These are phyloP conservation scores for Mesotaenium endlicherianum DNA, from an alignment of 139 green algal species.

Conservation along the genomic window DNA sequence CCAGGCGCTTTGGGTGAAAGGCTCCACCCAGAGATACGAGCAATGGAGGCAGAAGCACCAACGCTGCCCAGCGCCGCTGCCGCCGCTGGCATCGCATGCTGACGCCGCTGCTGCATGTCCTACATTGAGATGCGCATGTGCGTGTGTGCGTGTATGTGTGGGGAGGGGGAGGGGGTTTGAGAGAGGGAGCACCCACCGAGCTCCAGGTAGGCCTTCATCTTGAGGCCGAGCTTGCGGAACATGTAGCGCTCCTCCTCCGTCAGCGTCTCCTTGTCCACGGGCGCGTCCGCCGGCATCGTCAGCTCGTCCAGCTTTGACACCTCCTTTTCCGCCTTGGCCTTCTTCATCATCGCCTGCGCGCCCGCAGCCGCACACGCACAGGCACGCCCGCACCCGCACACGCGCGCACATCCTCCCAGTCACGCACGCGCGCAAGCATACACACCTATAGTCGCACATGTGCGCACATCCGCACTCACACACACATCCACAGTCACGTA, in stretches of 20 bases:
- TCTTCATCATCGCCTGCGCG: constrained; percentile 20
- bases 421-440: background rate
- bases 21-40: no score
- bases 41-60: no score
- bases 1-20: no score
- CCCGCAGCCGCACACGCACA: background rate
- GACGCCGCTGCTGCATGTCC: no score
- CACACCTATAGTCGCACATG: background rate
- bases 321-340: constrained; percentile 26
- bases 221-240: constrained; percentile 34
- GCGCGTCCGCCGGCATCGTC: background rate
- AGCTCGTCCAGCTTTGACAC: constrained; percentile 29
- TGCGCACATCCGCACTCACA: background rate
- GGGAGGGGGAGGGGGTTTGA: no score
- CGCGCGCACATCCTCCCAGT: background rate
- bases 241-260: constrained; percentile 49
- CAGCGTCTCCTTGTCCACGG: constrained; percentile 37
- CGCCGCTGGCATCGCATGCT: no score
- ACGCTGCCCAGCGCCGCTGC: no score
- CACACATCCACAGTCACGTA: background rate
- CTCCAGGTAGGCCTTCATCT: constrained; percentile 48
- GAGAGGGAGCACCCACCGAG: constrained; percentile 29
- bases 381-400: background rate
- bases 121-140: no score
- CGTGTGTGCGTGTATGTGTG: no score